These are phyloP conservation scores for Alternaria consortialis DNA, from an alignment of 2,329 filamentous ascomycete species.

Conservation along the genomic window DNA sequence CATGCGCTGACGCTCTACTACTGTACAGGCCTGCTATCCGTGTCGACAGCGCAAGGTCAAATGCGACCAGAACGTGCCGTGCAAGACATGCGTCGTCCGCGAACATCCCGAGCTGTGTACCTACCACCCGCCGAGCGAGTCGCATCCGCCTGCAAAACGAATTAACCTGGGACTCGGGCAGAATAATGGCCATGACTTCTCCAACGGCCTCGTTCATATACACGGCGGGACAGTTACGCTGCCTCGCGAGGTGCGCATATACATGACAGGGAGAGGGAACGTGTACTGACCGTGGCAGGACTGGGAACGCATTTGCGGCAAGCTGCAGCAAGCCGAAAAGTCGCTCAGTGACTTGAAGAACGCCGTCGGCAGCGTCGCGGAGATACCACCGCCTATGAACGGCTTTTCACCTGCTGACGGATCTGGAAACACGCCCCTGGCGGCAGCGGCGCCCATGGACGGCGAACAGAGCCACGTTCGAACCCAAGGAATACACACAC, in stretches of 20 bases:
- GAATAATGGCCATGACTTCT: slow-evolving; percentile 48
- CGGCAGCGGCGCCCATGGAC: slow-evolving; percentile 47
- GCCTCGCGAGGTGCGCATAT: slow-evolving; percentile 46
- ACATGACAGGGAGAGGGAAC: neutral
- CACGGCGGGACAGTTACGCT: slow-evolving; percentile 52
- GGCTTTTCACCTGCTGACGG: slow-evolving; percentile 44
- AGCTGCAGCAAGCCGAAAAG: slow-evolving; percentile 59
- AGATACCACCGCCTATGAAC: slow-evolving; percentile 45
- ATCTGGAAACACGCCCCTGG: slow-evolving; percentile 44
- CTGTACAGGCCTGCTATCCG: slow-evolving; percentile 57
- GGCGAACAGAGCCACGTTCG: slow-evolving; percentile 53
- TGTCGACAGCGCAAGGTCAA: slow-evolving; percentile 59
- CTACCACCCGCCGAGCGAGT: slow-evolving; percentile 53
- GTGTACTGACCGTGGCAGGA: slow-evolving; percentile 46
- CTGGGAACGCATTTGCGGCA: slow-evolving; percentile 59
- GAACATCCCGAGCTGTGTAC: slow-evolving; percentile 62
- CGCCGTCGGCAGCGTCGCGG: slow-evolving; percentile 50
- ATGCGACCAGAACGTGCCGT: slow-evolving; percentile 59
- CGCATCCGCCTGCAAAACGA: slow-evolving; percentile 52
- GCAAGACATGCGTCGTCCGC: slow-evolving; percentile 60
- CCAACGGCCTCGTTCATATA: slow-evolving; percentile 51
- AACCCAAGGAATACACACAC: slow-evolving; percentile 67
- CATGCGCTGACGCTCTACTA: slow-evolving; percentile 27
- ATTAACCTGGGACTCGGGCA: slow-evolving; percentile 45
- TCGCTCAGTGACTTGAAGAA: slow-evolving; percentile 57